Conservation (phyloP, 495 filamentous ascomycete species). For the Aspergillus hancockii region DNA sequence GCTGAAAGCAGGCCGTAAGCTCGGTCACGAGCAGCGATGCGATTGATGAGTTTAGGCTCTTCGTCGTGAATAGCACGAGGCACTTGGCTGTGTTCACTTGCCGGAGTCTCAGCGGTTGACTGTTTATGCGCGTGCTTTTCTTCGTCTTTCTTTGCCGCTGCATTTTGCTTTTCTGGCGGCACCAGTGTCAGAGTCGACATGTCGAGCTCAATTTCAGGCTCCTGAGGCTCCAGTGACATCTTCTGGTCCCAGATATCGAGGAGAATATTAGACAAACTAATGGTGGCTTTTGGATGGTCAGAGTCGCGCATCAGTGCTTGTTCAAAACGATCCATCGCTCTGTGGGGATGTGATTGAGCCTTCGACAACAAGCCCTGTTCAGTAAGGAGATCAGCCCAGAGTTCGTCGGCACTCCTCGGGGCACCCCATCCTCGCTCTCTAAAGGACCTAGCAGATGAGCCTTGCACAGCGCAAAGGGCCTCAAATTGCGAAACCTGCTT, state of each 20-base stretch:
- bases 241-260: conserved; percentile 80
- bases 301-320: conserved; percentile 70
- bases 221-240: conserved; percentile 43
- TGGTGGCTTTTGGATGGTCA: conserved; percentile 77
- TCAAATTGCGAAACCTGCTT: conserved; percentile 60
- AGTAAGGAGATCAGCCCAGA: conserved; percentile 77
- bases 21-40: conserved; percentile 81
- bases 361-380: conserved; percentile 73
- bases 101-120: conserved; percentile 13
- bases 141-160: conserved; percentile 13
- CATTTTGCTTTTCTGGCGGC: conserved; percentile 23
- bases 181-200: conserved; percentile 29
- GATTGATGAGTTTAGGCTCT: conserved; percentile 65
- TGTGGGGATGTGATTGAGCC: conserved; percentile 60
- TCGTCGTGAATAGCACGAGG: conserved; percentile 27
- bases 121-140: background rate
- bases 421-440: conserved; percentile 70
- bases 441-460: conserved; percentile 53
- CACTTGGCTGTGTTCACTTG: conserved; percentile 11
- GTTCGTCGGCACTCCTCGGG: conserved; percentile 71
- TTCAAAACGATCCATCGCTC: conserved; percentile 75
- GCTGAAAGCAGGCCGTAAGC: conserved; percentile 78
- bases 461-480: conserved; percentile 39
- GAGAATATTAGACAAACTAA: conserved; percentile 79
- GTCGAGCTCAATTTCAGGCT: conserved; percentile 33